Evolutionary conservation across 129 eudicot genomes (phyloP), one percentile per base, ranked within the genome.

Genomic region (Helianthus tuberosus): DNA sequence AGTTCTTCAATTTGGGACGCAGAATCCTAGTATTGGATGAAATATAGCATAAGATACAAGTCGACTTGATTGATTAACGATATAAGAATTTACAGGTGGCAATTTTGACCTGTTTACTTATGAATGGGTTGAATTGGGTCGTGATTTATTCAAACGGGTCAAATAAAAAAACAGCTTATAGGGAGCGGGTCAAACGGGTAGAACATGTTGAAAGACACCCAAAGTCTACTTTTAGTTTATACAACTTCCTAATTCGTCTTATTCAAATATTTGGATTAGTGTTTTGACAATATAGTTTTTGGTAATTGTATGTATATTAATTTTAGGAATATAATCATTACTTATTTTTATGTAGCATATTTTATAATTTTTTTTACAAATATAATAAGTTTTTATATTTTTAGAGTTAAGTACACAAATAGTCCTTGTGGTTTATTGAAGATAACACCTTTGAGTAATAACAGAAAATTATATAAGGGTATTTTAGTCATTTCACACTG

Each of bases 1-100:
- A 86, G 77, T 53, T 83, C 91, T 77, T 86, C 91, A 47, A 83
- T 86, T 60, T 79, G 86, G 13, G 78, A 73, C 38, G 91, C 91
- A 14, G 82, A 77, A 63, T 57, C 86, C 88, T 85, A 77, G 36
- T 79, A 71, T 64, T 64, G 75, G 67, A 81, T 15, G 47, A 58
- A 32, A 59, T 27, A 3, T 59, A 46, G 13, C 36, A 68, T 76
- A 68, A 68, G 80, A 68, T 35, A 57, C 8, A 9, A 5, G 63
- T 17, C 46, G 57, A 44, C 15, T 41, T 57, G 60, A 76, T 76
- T 54, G 44, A 46, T 55, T 16, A 69, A 69, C 1, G 6, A 39
- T 5, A 69, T 35, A 11, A 29, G n/a, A 29, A 13, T 11, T 29
- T 51, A 35, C 3, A 52, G 20, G 4, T 51, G 66, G 4, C 44